Percentiles rank a stretch among this genome's conserved stretches.
phyloP scores from a whole-genome alignment of 177 flowering plant genomes.

The Tripterygium wilfordii region DNA sequence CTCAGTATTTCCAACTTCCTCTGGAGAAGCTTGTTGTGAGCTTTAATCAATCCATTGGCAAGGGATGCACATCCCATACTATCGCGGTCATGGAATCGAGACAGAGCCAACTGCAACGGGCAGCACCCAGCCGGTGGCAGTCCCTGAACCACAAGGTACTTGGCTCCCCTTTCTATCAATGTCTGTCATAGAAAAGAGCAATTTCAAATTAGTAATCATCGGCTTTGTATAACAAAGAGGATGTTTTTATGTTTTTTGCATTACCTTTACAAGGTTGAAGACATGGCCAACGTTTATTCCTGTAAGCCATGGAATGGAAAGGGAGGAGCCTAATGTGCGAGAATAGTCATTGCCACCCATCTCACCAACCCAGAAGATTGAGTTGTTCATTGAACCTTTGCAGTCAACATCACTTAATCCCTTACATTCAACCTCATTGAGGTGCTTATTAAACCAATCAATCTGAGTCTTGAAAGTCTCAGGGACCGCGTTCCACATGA shows the following conservation, averaged over 20 bases:
- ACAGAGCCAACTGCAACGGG: constrained; percentile 17
- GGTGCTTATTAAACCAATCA: constrained; percentile 31
- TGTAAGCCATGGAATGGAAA: constrained; percentile 10
- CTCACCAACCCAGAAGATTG: constrained; percentile 44
- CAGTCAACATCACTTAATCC: constrained; percentile 5
- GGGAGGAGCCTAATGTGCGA: constrained; percentile 17
- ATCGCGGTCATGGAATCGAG: constrained; percentile 19
- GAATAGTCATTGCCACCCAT: constrained; percentile 37
- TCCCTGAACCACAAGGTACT: constrained; percentile 44
- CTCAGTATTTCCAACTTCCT: constrained; percentile 12
- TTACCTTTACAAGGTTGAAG: constrained; percentile 30
- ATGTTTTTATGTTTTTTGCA: no score
- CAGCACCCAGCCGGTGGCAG: constrained; percentile 46
- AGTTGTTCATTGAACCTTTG: constrained; percentile 10
- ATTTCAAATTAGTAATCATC: background rate
- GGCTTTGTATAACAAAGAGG: background rate
- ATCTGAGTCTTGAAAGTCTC: constrained; percentile 20
- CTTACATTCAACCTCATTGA: constrained; percentile 4
- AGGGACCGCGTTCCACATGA: constrained; percentile 29
- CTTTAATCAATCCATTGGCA: constrained; percentile 11
- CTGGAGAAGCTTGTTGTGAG: constrained; percentile 40
- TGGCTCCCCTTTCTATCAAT: constrained; percentile 31
- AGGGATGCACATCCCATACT: constrained; percentile 25
- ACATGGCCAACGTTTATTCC: constrained; percentile 10
- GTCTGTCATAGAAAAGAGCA: constrained; percentile 13